phyloP scores from a whole-genome alignment of 2,329 filamentous ascomycete genomes.

The Neofusicoccum sp. region DNA sequence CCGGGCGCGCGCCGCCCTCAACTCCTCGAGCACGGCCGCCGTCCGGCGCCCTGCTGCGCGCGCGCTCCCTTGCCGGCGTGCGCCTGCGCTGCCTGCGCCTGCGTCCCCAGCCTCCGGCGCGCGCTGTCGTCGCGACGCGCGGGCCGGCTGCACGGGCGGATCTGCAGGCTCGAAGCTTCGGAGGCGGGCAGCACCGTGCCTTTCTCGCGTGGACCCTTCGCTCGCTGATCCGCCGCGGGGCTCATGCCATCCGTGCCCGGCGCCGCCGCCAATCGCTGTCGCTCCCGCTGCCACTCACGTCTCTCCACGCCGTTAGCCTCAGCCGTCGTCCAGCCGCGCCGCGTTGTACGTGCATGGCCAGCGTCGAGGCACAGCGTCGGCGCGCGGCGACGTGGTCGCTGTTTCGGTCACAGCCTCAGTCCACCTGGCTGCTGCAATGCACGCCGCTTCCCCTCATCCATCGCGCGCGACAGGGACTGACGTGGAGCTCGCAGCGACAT shows the following conservation, averaged over 20 bases:
- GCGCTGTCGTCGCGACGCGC: background rate
- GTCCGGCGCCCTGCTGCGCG: too few species aligned
- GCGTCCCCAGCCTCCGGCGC: background rate
- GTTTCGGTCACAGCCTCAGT: background rate
- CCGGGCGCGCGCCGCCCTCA: background rate
- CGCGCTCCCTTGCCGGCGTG: background rate
- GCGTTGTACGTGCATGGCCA: too few species aligned
- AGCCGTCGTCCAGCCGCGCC: too few species aligned
- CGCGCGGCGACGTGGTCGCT: background rate
- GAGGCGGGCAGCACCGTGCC: too few species aligned
- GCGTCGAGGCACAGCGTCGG: background rate
- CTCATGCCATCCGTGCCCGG: too few species aligned
- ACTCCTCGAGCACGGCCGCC: too few species aligned
- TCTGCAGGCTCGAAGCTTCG: background rate
- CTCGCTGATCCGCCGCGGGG: background rate
- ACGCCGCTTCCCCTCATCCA: background rate
- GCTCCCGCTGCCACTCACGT: slow-evolving; percentile 1
- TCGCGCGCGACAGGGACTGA: slow-evolving; percentile 6
- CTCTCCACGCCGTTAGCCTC: background rate
- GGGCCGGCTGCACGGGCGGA: background rate
- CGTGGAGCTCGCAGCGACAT: background rate
- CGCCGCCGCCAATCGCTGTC: background rate
- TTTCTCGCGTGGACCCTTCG: background rate
- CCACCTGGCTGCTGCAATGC: slow-evolving; percentile 1
- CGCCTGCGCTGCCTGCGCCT: background rate